Conservation (phyloP, 148 eudicot genomes). For the Hydrangea macrophylla region DNA sequence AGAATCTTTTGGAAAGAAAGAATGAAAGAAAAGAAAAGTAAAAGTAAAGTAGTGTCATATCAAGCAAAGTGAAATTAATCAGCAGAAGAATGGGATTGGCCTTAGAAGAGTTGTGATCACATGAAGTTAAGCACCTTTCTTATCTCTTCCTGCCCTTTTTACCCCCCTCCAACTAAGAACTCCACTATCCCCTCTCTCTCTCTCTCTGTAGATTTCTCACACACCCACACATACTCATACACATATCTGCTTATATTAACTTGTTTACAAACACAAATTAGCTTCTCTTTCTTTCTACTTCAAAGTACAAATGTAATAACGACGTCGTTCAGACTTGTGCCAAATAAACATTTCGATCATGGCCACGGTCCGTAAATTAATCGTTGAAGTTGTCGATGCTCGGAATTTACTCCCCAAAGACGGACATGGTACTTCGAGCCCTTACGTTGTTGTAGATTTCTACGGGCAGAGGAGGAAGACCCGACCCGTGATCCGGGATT, state of each 20-base stretch:
- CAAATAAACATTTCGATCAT: slow-evolving; percentile 25
- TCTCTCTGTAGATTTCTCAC: background rate
- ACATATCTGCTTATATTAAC: background rate
- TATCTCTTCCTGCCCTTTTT: background rate
- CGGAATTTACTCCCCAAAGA: slow-evolving; percentile 70
- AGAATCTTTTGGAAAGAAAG: background rate
- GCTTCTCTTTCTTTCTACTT: slow-evolving; percentile 1
- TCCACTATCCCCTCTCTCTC: slow-evolving; percentile 12
- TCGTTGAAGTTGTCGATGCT: slow-evolving; percentile 85
- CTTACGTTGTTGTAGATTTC: slow-evolving; percentile 68
- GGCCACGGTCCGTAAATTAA: slow-evolving; percentile 45
- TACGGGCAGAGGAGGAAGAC: slow-evolving; percentile 81
- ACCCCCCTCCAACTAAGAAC: slow-evolving; percentile 8
- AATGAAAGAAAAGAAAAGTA: too few relatives aligned
- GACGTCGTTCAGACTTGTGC: background rate
- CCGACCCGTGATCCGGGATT: slow-evolving; percentile 41
- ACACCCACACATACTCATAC: background rate
- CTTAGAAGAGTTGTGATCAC: slow-evolving; percentile 9
- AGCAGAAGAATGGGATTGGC: too few relatives aligned
- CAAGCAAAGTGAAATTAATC: too few relatives aligned
- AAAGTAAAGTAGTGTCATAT: too few relatives aligned
- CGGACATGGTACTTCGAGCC: slow-evolving; percentile 86
- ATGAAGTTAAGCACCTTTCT: slow-evolving; percentile 46
- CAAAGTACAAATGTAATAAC: background rate
- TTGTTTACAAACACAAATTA: too few relatives aligned